These are phyloP conservation scores for Melanopsichium pennsylvanicum DNA, from an alignment of 1,284 basidiomycete species.

Conservation along the genomic window DNA sequence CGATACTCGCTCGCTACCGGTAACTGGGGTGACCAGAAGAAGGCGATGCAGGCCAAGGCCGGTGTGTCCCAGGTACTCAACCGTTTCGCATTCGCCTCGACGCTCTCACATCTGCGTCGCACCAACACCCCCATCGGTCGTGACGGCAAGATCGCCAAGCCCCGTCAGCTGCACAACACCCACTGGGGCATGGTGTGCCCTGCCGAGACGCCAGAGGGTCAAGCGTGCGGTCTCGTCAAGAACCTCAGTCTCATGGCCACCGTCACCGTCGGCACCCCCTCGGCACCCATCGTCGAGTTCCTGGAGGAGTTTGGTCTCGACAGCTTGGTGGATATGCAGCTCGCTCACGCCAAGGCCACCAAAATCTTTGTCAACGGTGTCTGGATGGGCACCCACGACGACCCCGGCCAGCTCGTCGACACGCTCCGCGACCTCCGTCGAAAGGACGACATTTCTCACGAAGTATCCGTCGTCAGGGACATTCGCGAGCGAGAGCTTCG, in stretches of 20 bases:
- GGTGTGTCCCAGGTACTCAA: slow-evolving; percentile 99
- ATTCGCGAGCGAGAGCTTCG: slow-evolving; percentile 94
- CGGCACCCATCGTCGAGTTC: slow-evolving; percentile 96
- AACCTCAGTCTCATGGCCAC: slow-evolving; percentile 97
- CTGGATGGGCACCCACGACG: slow-evolving; percentile 99
- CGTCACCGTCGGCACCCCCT: slow-evolving; percentile 95
- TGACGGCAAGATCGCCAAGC: slow-evolving; percentile 99
- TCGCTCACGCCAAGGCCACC: slow-evolving; percentile 69
- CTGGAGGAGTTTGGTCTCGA: slow-evolving; percentile 87
- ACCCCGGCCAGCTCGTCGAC: slow-evolving; percentile 88
- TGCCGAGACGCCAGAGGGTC: slow-evolving; percentile 98
- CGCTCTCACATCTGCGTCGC: slow-evolving; percentile 94
- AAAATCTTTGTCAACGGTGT: slow-evolving; percentile 99
- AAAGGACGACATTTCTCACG: slow-evolving; percentile 93
- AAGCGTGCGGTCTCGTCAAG: slow-evolving; percentile 98
- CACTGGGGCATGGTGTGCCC: slow-evolving; percentile 99
- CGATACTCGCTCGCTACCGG: slow-evolving; percentile 98
- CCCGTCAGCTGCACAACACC: slow-evolving; percentile 97
- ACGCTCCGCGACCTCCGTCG: slow-evolving; percentile 91
- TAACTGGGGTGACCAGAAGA: slow-evolving; percentile 98
- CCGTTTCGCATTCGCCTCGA: slow-evolving; percentile 97
- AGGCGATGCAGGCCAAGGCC: slow-evolving; percentile 92
- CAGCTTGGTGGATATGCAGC: slow-evolving; percentile 61
- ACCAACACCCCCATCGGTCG: slow-evolving; percentile 98
- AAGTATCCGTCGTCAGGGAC: slow-evolving; percentile 96